These are phyloP conservation scores for Cupressus sempervirens DNA, from an alignment of 75 land plant genomes.

Conservation along the genomic window DNA sequence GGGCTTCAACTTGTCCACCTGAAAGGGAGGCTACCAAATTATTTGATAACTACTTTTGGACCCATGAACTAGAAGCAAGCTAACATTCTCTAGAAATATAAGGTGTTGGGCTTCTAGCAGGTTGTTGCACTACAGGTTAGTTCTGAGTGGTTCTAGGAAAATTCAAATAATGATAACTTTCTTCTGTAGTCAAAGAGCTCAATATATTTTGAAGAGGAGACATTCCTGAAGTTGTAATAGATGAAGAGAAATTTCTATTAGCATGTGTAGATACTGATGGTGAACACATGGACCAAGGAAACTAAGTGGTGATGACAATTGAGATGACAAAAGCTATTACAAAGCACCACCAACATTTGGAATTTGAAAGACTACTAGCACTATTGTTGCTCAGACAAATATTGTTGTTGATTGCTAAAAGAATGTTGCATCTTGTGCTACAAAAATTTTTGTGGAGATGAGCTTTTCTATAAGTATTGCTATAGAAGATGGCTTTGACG, in stretches of 20 bases:
- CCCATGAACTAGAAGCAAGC: constrained; percentile 34
- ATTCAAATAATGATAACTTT: constrained; percentile 40
- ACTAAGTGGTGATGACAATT: constrained; percentile 30
- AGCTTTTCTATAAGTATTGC: constrained; percentile 28
- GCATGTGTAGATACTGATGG: constrained; percentile 35
- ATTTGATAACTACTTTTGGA: constrained; percentile 35
- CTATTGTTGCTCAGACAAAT: constrained; percentile 16
- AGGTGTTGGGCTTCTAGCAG: neutral
- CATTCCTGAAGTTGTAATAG: constrained; percentile 22
- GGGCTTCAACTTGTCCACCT: constrained; percentile 32
- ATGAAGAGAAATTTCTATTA: constrained; percentile 21
- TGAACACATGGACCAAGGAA: constrained; percentile 33
- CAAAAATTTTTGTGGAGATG: constrained; percentile 19
- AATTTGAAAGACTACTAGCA: constrained; percentile 16
- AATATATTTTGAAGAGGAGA: constrained; percentile 43
- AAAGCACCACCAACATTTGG: constrained; percentile 14
- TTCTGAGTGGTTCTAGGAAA: constrained; percentile 27
- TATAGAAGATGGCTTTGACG: constrained; percentile 22
- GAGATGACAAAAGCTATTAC: constrained; percentile 37
- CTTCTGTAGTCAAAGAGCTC: constrained; percentile 43
- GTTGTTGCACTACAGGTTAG: constrained; percentile 8
- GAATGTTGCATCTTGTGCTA: constrained; percentile 25
- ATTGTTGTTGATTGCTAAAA: constrained; percentile 21
- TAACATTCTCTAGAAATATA: constrained; percentile 2
- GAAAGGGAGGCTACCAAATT: neutral